Evolutionary conservation across 106 monocot species (phyloP).

Genomic region (Allium fistulosum): DNA sequence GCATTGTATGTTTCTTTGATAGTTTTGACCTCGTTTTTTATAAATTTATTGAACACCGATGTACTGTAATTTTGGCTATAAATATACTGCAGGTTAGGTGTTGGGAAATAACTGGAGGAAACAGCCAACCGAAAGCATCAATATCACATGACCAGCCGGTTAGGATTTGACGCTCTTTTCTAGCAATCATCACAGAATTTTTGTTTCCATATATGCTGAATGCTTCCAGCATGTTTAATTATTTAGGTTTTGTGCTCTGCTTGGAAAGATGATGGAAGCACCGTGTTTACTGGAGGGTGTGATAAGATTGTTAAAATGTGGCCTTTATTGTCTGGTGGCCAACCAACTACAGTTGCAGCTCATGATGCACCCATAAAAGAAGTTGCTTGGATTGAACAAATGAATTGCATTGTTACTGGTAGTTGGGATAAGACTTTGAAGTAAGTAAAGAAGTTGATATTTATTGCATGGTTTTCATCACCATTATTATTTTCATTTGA

Average conservation of each 20-base stretch:
- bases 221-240: too few species aligned
- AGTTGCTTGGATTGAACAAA: constrained; percentile 79
- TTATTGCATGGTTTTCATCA: too few species aligned
- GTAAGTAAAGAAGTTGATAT: constrained; percentile 12
- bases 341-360: constrained; percentile 70
- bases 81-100: constrained; percentile 59
- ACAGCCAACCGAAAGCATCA: constrained; percentile 77
- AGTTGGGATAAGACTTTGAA: constrained; percentile 95
- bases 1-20: too few species aligned
- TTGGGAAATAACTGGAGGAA: constrained; percentile 76
- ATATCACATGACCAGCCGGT: constrained; percentile 92
- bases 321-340: constrained; percentile 89
- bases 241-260: constrained; percentile 84
- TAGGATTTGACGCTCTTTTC: background rate
- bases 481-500: too few species aligned
- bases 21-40: too few species aligned
- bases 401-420: constrained; percentile 87
- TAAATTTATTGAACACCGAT: too few species aligned
- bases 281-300: constrained; percentile 89
- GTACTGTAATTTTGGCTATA: background rate
- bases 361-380: constrained; percentile 93
- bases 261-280: constrained; percentile 96
- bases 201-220: background rate
- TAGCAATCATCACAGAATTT: background rate
- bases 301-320: constrained; percentile 98